Evolutionary conservation across 139 green algal species (phyloP).

Genomic region (Chloropicon primus): DNA sequence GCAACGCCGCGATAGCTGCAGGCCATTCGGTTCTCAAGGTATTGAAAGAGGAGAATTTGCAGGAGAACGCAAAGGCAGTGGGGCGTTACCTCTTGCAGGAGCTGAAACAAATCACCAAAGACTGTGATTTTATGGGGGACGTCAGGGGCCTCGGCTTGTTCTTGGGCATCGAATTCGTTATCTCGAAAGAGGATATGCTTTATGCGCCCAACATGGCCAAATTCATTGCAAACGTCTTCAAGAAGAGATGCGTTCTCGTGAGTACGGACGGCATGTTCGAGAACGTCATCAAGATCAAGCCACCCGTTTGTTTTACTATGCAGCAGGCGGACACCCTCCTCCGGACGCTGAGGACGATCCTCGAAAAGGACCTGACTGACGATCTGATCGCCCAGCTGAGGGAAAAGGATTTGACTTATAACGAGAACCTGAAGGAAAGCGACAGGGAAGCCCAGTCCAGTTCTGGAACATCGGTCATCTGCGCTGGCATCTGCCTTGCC

Average conservation of each 20-base stretch:
- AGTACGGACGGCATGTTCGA: constrained; percentile 38
- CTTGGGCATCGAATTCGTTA: constrained; percentile 32
- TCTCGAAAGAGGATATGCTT: constrained; percentile 1
- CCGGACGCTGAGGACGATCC: not conserved
- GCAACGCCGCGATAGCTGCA: constrained; percentile 23
- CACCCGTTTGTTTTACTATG: constrained; percentile 41
- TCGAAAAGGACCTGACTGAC: too few species aligned
- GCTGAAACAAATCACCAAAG: not conserved
- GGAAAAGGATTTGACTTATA: too few species aligned
- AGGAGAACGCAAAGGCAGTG: constrained; percentile 27
- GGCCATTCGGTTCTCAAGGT: constrained; percentile 29
- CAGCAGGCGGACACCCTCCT: constrained; percentile 35
- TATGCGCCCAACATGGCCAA: constrained; percentile 13
- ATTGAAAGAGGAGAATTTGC: constrained; percentile 24
- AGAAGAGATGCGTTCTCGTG: constrained; percentile 33
- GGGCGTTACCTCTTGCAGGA: constrained; percentile 4
- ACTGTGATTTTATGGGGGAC: constrained; percentile 30
- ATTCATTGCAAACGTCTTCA: constrained; percentile 29
- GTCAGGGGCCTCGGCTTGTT: constrained; percentile 46
- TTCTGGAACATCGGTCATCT: too few species aligned
- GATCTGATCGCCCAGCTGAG: too few species aligned
- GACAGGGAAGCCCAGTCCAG: too few species aligned
- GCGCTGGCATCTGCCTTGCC: too few species aligned
- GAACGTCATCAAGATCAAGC: constrained; percentile 65
- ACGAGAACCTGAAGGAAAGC: too few species aligned